Conservation (phyloP, 2,329 filamentous ascomycete genomes). For the Hypoxylon sp. region DNA sequence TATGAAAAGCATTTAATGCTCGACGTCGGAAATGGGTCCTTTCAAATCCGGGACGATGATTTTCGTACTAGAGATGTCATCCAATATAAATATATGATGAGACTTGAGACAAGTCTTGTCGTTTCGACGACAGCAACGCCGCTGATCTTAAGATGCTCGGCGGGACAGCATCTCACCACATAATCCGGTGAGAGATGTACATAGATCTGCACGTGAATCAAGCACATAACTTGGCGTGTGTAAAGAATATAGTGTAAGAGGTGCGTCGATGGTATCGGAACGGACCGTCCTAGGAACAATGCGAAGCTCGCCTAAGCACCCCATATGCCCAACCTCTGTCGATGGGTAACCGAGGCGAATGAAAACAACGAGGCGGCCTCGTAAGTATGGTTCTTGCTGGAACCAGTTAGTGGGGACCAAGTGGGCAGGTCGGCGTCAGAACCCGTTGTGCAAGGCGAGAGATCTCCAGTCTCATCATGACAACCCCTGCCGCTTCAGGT, state of each 20-base stretch:
- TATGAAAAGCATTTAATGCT: conserved; percentile 31
- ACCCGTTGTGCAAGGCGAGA: conserved; percentile 12
- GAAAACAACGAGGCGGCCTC: conserved; percentile 15
- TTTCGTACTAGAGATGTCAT: conserved; percentile 31
- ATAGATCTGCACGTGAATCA: conserved; percentile 29
- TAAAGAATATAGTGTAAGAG: conserved; percentile 6
- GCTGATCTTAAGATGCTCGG: conserved; percentile 17
- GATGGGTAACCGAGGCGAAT: conserved; percentile 17
- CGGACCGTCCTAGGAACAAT: conserved; percentile 20
- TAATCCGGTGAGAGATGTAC: conserved; percentile 27
- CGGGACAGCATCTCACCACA: conserved; percentile 7
- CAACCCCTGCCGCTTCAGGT: conserved; percentile 18
- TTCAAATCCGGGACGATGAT: conserved; percentile 29
- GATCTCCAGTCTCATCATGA: conserved; percentile 20
- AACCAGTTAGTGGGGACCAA: conserved; percentile 31
- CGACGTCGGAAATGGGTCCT: conserved; percentile 23
- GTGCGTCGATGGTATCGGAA: conserved; percentile 18
- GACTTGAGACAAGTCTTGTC: conserved; percentile 6
- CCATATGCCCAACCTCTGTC: conserved; percentile 22
- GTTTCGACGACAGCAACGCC: conserved; percentile 8
- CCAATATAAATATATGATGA: conserved; percentile 15
- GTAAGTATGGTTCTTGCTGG: conserved; percentile 8
- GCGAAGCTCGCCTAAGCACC: conserved; percentile 17
- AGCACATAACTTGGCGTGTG: conserved; percentile 27
- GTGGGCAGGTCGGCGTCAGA: conserved; percentile 29